These are phyloP conservation scores for Pestalotiopsis sp. DNA, from an alignment of 2,329 filamentous ascomycete genomes.

Conservation along the genomic window DNA sequence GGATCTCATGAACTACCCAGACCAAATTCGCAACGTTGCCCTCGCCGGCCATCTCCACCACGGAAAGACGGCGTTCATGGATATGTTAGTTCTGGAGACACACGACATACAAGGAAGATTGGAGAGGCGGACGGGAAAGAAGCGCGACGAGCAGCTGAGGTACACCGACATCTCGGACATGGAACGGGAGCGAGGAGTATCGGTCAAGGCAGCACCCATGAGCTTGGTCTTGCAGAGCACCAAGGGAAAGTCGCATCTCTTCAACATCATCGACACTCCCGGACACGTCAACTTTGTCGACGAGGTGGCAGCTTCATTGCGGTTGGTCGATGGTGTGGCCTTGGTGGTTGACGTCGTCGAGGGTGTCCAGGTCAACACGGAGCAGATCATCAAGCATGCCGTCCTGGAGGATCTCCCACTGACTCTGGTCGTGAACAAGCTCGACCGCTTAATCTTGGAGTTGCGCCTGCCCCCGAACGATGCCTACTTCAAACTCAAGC, in stretches of 20 bases:
- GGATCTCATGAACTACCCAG: slow-evolving; percentile 93
- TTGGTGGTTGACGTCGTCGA: slow-evolving; percentile 95
- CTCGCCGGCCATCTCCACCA: slow-evolving; percentile 93
- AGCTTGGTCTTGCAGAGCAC: slow-evolving; percentile 85
- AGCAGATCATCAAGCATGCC: slow-evolving; percentile 95
- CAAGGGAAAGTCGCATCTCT: slow-evolving; percentile 88
- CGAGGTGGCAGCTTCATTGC: slow-evolving; percentile 85
- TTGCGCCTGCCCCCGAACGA: slow-evolving; percentile 91
- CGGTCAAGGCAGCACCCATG: slow-evolving; percentile 93
- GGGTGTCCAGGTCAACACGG: slow-evolving; percentile 97
- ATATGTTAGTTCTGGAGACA: slow-evolving; percentile 95
- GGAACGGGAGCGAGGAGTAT: slow-evolving; percentile 86
- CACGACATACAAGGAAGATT: slow-evolving; percentile 81
- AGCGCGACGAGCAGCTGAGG: slow-evolving; percentile 83
- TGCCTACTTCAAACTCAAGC: slow-evolving; percentile 98
- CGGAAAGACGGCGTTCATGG: slow-evolving; percentile 97
- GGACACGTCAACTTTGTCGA: slow-evolving; percentile 99
- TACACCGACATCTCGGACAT: slow-evolving; percentile 93
- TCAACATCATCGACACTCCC: slow-evolving; percentile 95
- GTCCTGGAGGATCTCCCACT: slow-evolving; percentile 87
- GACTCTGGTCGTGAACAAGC: slow-evolving; percentile 92
- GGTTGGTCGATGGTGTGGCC: slow-evolving; percentile 88
- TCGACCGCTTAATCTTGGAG: slow-evolving; percentile 93
- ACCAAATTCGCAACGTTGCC: slow-evolving; percentile 90
- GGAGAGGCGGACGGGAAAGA: slow-evolving; percentile 78